A percentile compares a stretch with the other conserved stretches of the same genome.
Conservation (phyloP, 371 early-diverging fungal genomes). For the Mortierella sp. region DNA sequence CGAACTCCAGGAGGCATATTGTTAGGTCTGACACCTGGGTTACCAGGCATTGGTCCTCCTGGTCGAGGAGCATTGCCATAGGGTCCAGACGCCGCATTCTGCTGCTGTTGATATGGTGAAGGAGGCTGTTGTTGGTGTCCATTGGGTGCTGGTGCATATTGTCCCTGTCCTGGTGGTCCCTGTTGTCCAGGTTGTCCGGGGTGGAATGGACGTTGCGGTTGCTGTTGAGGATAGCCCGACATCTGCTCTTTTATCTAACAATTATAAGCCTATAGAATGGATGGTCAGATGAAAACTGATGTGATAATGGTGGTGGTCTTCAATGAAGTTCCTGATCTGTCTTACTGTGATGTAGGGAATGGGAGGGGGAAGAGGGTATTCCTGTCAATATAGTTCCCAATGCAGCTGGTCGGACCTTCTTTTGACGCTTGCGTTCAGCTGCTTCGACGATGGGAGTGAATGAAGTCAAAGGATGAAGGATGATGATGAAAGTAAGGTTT, state of each 20-base stretch:
- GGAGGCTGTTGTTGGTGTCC: slow-evolving; percentile 37
- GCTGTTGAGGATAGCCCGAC: slow-evolving; percentile 41
- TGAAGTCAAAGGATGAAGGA: slow-evolving; percentile 1
- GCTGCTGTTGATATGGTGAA: slow-evolving; percentile 19
- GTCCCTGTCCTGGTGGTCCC: slow-evolving; percentile 37
- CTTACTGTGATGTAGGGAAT: not conserved
- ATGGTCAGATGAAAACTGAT: slow-evolving; percentile 11
- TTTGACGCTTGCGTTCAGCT: not conserved
- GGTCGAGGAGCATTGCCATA: slow-evolving; percentile 37
- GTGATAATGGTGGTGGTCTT: not conserved
- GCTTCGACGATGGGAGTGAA: not conserved
- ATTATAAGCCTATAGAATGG: not conserved
- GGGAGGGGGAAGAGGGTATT: not conserved
- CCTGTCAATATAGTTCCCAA: not conserved
- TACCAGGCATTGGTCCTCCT: slow-evolving; percentile 26
- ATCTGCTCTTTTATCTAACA: slow-evolving; percentile 8
- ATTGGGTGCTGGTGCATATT: slow-evolving; percentile 28
- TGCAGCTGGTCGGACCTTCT: slow-evolving; percentile 1
- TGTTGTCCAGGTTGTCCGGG: slow-evolving; percentile 34
- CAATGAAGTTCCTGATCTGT: slow-evolving; percentile 1
- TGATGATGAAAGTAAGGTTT: slow-evolving; percentile 4
- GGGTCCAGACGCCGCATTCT: slow-evolving; percentile 23
- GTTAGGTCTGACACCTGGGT: slow-evolving; percentile 31
- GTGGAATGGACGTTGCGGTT: slow-evolving; percentile 44
- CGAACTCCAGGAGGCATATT: slow-evolving; percentile 32